Evolutionary conservation across 2,329 filamentous ascomycete species (phyloP).

Genomic region (Fusarium vanettenii): DNA sequence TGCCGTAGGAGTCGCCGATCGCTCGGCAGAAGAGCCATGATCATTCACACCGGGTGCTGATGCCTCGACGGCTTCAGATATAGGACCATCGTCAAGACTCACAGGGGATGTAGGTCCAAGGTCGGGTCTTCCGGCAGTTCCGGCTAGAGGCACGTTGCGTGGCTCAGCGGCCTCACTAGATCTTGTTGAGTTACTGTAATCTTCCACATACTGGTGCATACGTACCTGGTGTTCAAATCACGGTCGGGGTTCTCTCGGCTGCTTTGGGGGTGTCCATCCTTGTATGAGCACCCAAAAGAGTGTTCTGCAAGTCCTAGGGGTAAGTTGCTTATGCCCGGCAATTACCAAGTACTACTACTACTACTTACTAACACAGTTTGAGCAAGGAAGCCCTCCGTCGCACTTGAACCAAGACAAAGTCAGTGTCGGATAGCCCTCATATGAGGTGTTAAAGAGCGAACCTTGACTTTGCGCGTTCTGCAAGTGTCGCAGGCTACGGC

Average conservation of each 20-base stretch:
- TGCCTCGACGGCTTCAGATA: neutral
- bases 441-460: neutral
- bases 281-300: slow-evolving; percentile 15
- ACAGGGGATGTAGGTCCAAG: neutral
- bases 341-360: neutral
- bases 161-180: neutral
- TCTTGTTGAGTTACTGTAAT: neutral
- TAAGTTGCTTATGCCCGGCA: neutral
- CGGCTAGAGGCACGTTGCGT: neutral
- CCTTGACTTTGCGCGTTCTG: slow-evolving; percentile 19
- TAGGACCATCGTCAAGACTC: neutral
- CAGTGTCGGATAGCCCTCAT: neutral
- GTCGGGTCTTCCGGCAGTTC: neutral
- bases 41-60: neutral
- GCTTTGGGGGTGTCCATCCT: neutral
- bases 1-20: neutral
- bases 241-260: neutral
- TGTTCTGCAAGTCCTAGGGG: neutral
- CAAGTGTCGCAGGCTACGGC: slow-evolving; percentile 21
- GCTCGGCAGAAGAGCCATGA: neutral
- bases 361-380: slow-evolving; percentile 12
- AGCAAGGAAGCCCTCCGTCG: slow-evolving; percentile 11
- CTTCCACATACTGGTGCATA: neutral
- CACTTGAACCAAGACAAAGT: slow-evolving; percentile 1
- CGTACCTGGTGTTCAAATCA: neutral